A percentile compares a stretch with the other conserved stretches of the same genome.
phyloP scores from a whole-genome alignment of 768 basidiomycete species.

The Hericium alpestre region DNA sequence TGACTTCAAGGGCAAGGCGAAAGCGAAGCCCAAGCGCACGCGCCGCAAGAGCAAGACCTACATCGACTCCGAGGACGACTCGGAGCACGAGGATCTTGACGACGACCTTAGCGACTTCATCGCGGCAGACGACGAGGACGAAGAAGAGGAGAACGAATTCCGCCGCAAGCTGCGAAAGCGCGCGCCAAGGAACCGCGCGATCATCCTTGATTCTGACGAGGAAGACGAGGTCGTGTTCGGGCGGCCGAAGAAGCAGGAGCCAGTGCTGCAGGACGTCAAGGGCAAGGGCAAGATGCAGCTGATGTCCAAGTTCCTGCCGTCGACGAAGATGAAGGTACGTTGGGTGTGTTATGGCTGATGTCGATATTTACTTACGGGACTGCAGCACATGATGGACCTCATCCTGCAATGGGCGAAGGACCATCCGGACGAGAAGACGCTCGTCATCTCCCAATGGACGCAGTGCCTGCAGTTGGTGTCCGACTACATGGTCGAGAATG shows the following conservation, averaged over 20 bases:
- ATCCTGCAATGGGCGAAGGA: constrained; percentile 34
- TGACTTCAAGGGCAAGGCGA: constrained; percentile 16
- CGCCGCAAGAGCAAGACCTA: constrained; percentile 32
- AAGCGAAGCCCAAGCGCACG: constrained; percentile 20
- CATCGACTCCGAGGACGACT: constrained; percentile 20
- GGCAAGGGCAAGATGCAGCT: constrained; percentile 24
- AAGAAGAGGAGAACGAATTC: not conserved
- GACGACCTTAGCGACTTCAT: constrained; percentile 11
- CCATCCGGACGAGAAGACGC: constrained; percentile 51
- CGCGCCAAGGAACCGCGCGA: not conserved
- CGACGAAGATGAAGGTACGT: constrained; percentile 65
- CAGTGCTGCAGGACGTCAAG: constrained; percentile 3
- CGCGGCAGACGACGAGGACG: constrained; percentile 13
- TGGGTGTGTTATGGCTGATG: not conserved
- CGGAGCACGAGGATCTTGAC: constrained; percentile 15
- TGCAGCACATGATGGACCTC: constrained; percentile 49
- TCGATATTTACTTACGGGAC: not conserved
- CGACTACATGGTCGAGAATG: constrained; percentile 43
- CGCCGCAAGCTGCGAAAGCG: not conserved
- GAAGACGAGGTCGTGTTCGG: constrained; percentile 34
- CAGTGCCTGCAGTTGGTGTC: constrained; percentile 53
- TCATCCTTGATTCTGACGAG: constrained; percentile 24
- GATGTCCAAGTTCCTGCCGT: constrained; percentile 50
- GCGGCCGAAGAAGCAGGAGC: constrained; percentile 14
- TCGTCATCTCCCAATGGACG: constrained; percentile 69